Base-by-base conservation (phyloP, 2,329 filamentous ascomycete genomes). In the Fusarium sp. region DNA sequence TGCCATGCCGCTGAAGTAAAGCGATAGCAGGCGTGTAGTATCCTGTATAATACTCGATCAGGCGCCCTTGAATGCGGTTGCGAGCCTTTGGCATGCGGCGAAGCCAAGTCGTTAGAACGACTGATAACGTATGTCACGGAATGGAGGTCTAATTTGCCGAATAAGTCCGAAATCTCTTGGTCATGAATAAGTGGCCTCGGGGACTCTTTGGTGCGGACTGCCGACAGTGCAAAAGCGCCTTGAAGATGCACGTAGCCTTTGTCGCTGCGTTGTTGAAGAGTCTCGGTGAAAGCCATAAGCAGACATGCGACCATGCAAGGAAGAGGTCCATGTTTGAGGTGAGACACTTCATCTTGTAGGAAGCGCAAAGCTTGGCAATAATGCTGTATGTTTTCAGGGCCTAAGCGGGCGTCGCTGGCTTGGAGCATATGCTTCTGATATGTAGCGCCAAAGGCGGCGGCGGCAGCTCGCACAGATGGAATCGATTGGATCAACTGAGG, bases 111-210 rank as follows among this genome's bases (percentile, higher is more conserved):
- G 11, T 52, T 34, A 2, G 62, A 12, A 2, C 26, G n/a, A 12
- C 43, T 44, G 1, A 52, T 10, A 4, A 53, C 41, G 6, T 65
- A 66, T 5, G 63, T 65, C 3, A 58, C 53, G 0, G 53, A 35
- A 34, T 66, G 61, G 5, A 66, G 61, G 12, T 56, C 58, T 2
- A 66, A 34, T 5, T 66, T 66, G 13, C 48, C 38, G 3, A 65
- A 46, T 2, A 66, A 19, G 2, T 34, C 42, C 1, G 58, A 32
- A 0, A 65, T 15, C 7, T 25, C 39, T 2, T 42, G 41, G 1
- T 49, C 28, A 31, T 62, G 44, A 1, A 50, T 9, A 3, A 8
- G 6, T 6, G 28, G 1, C 0, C 19, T 8, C 7, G 24, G 5
- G 8, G 31, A 46, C 6, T 19, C 8, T 4, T 32, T 36, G 1